Conservation (phyloP, 495 filamentous ascomycete species). For the Xylaria grammica region DNA sequence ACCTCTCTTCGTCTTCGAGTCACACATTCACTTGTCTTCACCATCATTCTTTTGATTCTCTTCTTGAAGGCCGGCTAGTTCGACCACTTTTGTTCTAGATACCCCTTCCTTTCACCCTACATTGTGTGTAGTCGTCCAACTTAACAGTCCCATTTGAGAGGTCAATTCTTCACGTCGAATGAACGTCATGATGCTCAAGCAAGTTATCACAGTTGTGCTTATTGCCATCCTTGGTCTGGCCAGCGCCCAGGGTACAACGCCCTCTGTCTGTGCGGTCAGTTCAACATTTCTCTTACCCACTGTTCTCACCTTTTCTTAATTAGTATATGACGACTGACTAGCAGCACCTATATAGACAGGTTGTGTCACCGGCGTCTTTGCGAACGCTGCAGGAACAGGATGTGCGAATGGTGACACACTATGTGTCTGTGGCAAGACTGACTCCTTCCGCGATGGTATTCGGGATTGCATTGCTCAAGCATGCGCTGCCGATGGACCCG, state of each 20-base stretch:
- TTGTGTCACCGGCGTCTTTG: constrained; percentile 36
- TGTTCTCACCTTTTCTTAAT: too few relatives aligned
- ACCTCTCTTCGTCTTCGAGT: neutral
- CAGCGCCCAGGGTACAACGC: constrained; percentile 14
- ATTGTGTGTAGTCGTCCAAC: neutral
- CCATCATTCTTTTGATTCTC: neutral
- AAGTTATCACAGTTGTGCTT: neutral
- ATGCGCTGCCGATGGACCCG: constrained; percentile 23
- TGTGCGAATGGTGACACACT: constrained; percentile 31
- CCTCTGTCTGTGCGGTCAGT: constrained; percentile 19
- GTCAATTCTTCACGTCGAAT: neutral
- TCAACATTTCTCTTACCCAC: neutral
- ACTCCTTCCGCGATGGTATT: constrained; percentile 31
- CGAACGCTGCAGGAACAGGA: constrained; percentile 26
- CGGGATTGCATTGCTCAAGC: constrained; percentile 33
- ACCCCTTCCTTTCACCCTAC: constrained; percentile 8
- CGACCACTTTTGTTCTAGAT: constrained; percentile 12
- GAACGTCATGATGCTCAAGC: constrained; percentile 9
- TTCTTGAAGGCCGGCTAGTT: constrained; percentile 19
- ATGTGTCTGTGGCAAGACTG: constrained; percentile 33
- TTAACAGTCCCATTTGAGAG: too few relatives aligned
- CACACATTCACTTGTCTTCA: neutral
- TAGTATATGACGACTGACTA: constrained; percentile 9
- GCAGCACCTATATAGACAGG: constrained; percentile 27
- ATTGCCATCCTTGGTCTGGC: constrained; percentile 6